Conservation (phyloP, 306 rosid species). For the Rosa lucieae region DNA sequence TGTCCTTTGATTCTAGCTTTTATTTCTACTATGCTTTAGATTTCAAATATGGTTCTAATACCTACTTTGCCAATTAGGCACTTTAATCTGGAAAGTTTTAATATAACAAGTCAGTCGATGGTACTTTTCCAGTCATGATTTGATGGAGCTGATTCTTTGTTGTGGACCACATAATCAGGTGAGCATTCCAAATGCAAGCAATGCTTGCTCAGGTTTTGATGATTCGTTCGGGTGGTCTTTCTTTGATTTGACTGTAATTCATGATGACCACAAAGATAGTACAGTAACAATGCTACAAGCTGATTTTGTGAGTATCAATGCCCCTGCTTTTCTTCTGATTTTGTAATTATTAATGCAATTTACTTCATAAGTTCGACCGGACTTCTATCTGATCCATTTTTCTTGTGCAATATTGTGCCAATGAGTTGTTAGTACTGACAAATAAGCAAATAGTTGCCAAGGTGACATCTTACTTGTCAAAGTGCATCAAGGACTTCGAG, state of each 20-base stretch:
- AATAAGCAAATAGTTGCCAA: constrained; percentile 38
- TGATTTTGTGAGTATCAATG: constrained; percentile 49
- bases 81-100: neutral
- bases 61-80: neutral
- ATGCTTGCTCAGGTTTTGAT: constrained; percentile 46
- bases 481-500: constrained; percentile 42
- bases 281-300: constrained; percentile 49
- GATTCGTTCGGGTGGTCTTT: constrained; percentile 55
- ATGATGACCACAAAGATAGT: constrained; percentile 45
- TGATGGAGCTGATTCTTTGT: constrained; percentile 9
- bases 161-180: constrained; percentile 35
- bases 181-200: constrained; percentile 49
- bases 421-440: constrained; percentile 44
- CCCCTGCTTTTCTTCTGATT: neutral
- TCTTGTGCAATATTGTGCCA: constrained; percentile 45
- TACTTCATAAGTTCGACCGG: neutral
- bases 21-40: neutral
- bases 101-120: neutral
- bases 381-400: neutral
- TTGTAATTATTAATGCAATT: neutral
- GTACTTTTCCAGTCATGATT: neutral
- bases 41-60: neutral
- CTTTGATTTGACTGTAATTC: constrained; percentile 51
- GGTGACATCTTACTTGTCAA: constrained; percentile 51
- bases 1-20: neutral